These are phyloP conservation scores for Actinidia chinensis DNA, from an alignment of 179 eudicot species.

Conservation along the genomic window DNA sequence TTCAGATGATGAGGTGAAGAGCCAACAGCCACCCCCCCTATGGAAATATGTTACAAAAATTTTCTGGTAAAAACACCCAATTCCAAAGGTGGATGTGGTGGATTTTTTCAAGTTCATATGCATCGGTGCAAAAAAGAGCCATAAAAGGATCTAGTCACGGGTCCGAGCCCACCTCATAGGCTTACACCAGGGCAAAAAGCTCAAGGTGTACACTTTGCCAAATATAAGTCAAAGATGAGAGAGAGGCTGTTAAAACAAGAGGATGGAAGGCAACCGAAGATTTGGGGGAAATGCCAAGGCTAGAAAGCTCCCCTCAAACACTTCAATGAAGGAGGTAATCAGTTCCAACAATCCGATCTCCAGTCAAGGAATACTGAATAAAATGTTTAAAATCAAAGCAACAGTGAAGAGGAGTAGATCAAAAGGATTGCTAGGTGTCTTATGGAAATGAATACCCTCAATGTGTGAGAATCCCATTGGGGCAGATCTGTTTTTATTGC, in stretches of 20 bases:
- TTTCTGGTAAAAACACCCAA: neutral
- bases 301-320: neutral
- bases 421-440: neutral
- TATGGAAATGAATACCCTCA: neutral
- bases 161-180: neutral
- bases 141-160: neutral
- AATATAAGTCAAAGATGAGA: neutral
- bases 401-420: neutral
- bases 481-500: neutral
- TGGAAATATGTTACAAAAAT: neutral
- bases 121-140: neutral
- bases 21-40: neutral
- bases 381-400: neutral
- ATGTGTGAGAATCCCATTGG: neutral
- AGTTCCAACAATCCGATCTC: neutral
- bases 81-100: neutral
- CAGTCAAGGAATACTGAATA: neutral
- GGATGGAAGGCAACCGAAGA: neutral
- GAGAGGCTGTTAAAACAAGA: neutral
- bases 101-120: neutral
- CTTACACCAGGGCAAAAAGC: neutral
- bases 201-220: neutral
- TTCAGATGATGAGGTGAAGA: neutral
- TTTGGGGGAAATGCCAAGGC: slow-evolving; percentile 4
- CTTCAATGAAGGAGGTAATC: neutral